These are phyloP conservation scores for Endocarpon pusillum DNA, from an alignment of 495 filamentous ascomycete species.

Conservation along the genomic window DNA sequence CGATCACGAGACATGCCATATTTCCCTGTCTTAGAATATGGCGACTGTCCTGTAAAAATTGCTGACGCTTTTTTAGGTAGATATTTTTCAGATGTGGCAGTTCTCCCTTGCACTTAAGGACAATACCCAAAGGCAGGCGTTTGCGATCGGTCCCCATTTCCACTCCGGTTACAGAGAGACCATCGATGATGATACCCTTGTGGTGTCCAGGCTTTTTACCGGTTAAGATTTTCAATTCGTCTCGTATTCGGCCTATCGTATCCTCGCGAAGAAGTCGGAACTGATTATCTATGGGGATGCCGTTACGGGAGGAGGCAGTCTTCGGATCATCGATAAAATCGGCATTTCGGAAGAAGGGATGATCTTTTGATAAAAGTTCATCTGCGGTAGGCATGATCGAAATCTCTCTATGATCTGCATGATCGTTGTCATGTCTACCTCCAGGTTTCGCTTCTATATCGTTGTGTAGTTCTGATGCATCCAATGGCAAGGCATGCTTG, in stretches of 20 bases:
- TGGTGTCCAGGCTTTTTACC: slow-evolving; percentile 26
- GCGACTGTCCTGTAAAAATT: slow-evolving; percentile 28
- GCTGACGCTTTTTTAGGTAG: slow-evolving; percentile 19
- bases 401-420: slow-evolving; percentile 40
- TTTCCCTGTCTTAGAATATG: slow-evolving; percentile 40
- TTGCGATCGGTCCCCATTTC: slow-evolving; percentile 13
- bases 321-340: slow-evolving; percentile 15
- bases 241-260: slow-evolving; percentile 47
- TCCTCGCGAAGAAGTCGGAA: slow-evolving; percentile 66
- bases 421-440: slow-evolving; percentile 69
- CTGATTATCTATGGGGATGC: slow-evolving; percentile 53
- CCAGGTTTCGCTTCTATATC: slow-evolving; percentile 27
- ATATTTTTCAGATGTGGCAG: slow-evolving; percentile 23
- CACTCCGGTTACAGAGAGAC: slow-evolving; percentile 16
- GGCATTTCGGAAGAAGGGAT: slow-evolving; percentile 39
- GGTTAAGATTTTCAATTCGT: slow-evolving; percentile 33
- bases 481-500: slow-evolving; percentile 20
- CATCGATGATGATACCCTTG: slow-evolving; percentile 11
- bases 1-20: slow-evolving; percentile 39
- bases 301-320: slow-evolving; percentile 19
- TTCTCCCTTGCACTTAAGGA: slow-evolving; percentile 25
- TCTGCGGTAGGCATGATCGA: slow-evolving; percentile 49
- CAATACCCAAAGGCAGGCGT: slow-evolving; percentile 25
- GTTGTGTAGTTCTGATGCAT: slow-evolving; percentile 4
- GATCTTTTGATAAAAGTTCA: slow-evolving; percentile 42